Conservation (phyloP, 768 basidiomycete genomes). For the Podaxis carcinomalis region DNA sequence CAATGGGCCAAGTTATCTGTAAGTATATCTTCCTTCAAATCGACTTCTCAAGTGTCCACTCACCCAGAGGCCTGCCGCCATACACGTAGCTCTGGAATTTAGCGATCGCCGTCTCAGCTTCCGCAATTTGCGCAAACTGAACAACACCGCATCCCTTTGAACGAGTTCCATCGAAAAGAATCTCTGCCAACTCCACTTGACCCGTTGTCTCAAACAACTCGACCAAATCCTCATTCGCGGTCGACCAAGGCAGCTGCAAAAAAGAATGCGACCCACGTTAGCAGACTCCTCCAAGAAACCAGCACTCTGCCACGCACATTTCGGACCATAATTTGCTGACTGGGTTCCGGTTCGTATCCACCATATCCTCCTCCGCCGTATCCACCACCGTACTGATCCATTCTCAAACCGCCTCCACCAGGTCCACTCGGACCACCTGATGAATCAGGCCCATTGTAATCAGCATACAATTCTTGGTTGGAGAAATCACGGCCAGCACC, state of each 20-base stretch:
- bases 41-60: slow-evolving; percentile 18
- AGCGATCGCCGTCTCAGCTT: slow-evolving; percentile 94
- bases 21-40: not conserved
- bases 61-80: slow-evolving; percentile 83
- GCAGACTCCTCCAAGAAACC: not conserved
- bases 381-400: slow-evolving; percentile 34
- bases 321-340: slow-evolving; percentile 96
- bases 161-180: slow-evolving; percentile 86
- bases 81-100: slow-evolving; percentile 98
- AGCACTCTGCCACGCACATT: slow-evolving; percentile 68
- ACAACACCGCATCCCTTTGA: slow-evolving; percentile 96
- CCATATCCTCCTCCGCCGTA: slow-evolving; percentile 27
- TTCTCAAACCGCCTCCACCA: slow-evolving; percentile 32
- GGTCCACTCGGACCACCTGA: slow-evolving; percentile 33
- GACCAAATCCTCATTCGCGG: slow-evolving; percentile 96
- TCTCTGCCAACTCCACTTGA: slow-evolving; percentile 91
- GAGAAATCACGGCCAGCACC: slow-evolving; percentile 74
- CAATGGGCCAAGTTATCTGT: not conserved
- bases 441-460: slow-evolving; percentile 87
- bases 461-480: slow-evolving; percentile 86
- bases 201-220: slow-evolving; percentile 98
- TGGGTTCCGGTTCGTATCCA: slow-evolving; percentile 67
- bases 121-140: slow-evolving; percentile 81
- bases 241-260: slow-evolving; percentile 91
- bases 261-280: not conserved